Evolutionary conservation across 2,329 filamentous ascomycete species (phyloP), one percentile per base, ranked within the genome.

Genomic region (Ambrosiella beaveri): DNA sequence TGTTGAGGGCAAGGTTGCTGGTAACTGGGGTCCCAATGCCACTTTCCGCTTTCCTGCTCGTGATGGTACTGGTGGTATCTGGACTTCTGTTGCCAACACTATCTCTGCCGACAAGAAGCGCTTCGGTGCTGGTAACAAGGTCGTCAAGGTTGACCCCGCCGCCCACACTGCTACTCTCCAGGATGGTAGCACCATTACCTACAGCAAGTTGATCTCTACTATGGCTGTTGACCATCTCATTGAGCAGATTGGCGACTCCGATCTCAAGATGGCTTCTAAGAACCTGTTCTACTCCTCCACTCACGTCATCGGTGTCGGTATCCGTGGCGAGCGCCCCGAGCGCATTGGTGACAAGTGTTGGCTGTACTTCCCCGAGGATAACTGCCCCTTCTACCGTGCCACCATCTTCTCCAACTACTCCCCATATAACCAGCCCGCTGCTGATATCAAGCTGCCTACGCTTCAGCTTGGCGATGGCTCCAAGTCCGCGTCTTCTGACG

Each of bases 391-490:
- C 80, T 98, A 98, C 80, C 88, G 93, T 65, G 93, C 93, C 68
- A 98, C 93, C 68, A 97, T 98, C 75, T 98, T 98, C 82, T 97
- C 91, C 73, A 98, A 98, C 81, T 98, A 98, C 80, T 97, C 93
- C 19, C 93, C 91, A 57, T 84, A 95, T 81, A 98, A 98, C 79
- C 93, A 97, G 75, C 93, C 93, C 39, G 76, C 86, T 64, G 77
- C 82, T 61, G 82, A 84, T 59, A 84, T 78, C 68, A 93, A 95
- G 78, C 82, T 98, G 59, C 81, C 89, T 44, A 97, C 93, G 19
- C 74, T 88, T 65, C 86, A 90, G 71, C 78, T 90, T 47, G 93
- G 86, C 59, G 79, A 96, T 66, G 93, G 93, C 70, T 86, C 82
- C 72, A 88, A 88, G 75, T 80, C 89, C 59, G 72, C 76, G 62